A percentile compares a stretch with the other conserved stretches of the same genome.
These are phyloP conservation scores for Pseudophaeomoniella oleicola DNA, from an alignment of 2,329 filamentous ascomycete genomes.

Conservation along the genomic window DNA sequence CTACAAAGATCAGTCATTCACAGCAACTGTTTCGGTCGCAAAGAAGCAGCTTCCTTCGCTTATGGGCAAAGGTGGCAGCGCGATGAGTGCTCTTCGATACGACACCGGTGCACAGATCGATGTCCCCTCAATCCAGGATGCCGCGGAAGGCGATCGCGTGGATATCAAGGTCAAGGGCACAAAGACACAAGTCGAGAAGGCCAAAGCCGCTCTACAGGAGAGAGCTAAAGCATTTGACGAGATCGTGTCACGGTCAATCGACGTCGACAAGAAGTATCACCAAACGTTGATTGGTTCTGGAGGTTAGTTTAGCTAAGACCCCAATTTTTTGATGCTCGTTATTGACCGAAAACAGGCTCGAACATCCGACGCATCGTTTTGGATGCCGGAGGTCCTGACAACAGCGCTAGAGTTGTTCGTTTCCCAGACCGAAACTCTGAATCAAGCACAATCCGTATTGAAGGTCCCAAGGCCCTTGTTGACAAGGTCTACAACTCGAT, in stretches of 20 bases:
- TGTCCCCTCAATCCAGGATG: conserved; percentile 67
- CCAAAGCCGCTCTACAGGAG: conserved; percentile 79
- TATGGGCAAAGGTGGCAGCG: conserved; percentile 79
- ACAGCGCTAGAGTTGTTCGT: conserved; percentile 77
- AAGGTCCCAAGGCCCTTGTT: conserved; percentile 70
- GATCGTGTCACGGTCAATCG: conserved; percentile 68
- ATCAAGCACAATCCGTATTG: conserved; percentile 72
- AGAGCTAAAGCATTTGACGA: conserved; percentile 79
- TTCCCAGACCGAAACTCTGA: conserved; percentile 82
- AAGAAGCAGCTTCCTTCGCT: conserved; percentile 87
- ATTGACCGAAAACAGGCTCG: conserved; percentile 51
- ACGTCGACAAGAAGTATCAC: conserved; percentile 92
- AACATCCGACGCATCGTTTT: conserved; percentile 78
- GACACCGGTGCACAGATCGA: conserved; percentile 80
- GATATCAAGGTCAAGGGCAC: conserved; percentile 89
- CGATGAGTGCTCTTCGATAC: conserved; percentile 79
- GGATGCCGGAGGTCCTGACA: conserved; percentile 77
- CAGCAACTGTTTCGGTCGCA: conserved; percentile 67
- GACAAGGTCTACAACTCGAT: conserved; percentile 80
- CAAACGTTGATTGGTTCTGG: conserved; percentile 75
- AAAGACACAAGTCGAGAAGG: conserved; percentile 76
- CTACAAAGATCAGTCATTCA: conserved; percentile 73
- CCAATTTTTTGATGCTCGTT: conserved; percentile 21
- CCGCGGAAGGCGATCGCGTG: conserved; percentile 51
- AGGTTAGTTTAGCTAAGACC: conserved; percentile 51